Base-by-base conservation (phyloP, 2,329 filamentous ascomycete genomes). In the Cladosporium sp. region DNA sequence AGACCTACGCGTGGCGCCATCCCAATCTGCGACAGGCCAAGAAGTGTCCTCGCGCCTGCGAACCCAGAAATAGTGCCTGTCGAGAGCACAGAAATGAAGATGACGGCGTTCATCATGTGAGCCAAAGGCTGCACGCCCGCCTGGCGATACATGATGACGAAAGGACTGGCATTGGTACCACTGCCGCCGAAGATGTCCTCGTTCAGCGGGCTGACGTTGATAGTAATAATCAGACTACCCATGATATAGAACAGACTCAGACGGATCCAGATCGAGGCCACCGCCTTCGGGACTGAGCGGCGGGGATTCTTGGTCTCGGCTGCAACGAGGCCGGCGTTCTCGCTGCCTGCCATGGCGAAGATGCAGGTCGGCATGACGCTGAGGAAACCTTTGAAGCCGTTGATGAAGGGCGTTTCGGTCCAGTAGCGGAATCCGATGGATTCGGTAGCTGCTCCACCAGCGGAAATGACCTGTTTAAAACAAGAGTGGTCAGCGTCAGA, bases 351-450 rank as follows among this genome's bases (percentile, higher is more conserved):
- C 72, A 92, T 93, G 67, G 90, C 83, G 72, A 93, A 93, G 10
- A 90, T 89, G 3, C 90, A 89, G 1, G 88, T 91, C 63, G 93
- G 89, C 71, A 93, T 91, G 65, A 91, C 89, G 69, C 85, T 89
- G 77, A 90, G 93, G 31, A 93, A 82, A n/a, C 91, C 91, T 72
- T 92, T 92, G 82, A 93, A 93, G 66, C 91, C 90, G 73, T 92
- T 88, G 78, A 93, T 83, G 76, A 94, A 93, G 11, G 93, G 90
- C n/a, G 93, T 93, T 23, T 89, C 71, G 16, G 83, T 78, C 93
- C 92, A 97, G 79, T 88, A 91, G 62, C 82, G 84, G 40, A 87
- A 91, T 65, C 93, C 93, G 65, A 97, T 91, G 76, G 96, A 97
- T 8, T 88, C 88, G 23, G 86, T 85, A 14, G 87, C 79, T 0